Evolutionary conservation across 495 filamentous ascomycete species (phyloP).

Genomic region (Chaetomidium leptoderma): DNA sequence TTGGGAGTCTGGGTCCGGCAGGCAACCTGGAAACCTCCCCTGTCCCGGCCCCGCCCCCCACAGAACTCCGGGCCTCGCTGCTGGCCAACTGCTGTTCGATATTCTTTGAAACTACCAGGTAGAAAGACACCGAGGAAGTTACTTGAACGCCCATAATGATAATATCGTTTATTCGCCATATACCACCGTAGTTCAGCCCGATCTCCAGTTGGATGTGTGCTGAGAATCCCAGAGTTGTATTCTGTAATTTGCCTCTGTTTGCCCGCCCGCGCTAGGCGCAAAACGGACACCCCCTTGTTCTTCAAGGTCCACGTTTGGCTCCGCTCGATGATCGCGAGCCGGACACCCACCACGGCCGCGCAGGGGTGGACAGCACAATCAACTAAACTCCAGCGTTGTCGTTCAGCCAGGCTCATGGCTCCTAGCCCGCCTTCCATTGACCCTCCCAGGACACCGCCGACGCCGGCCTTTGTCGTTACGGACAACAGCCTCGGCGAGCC

Average conservation of each 20-base stretch:
- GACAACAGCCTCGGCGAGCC: slow-evolving; percentile 22
- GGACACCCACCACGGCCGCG: slow-evolving; percentile 7
- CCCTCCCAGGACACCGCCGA: slow-evolving; percentile 19
- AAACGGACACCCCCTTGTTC: slow-evolving; percentile 10
- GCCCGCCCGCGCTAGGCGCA: slow-evolving; percentile 11
- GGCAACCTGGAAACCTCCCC: not conserved
- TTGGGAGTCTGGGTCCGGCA: not conserved
- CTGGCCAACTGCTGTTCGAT: not conserved
- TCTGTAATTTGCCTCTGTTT: not conserved
- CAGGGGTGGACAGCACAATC: slow-evolving; percentile 6
- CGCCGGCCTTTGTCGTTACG: slow-evolving; percentile 28
- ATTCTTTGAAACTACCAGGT: not conserved
- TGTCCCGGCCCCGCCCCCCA: not conserved
- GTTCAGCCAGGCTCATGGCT: slow-evolving; percentile 13
- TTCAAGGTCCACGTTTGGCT: slow-evolving; percentile 8
- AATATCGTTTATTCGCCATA: no score
- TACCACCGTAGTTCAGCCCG: no score
- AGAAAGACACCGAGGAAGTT: not conserved
- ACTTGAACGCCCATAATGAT: no score
- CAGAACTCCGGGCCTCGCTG: not conserved
- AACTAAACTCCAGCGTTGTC: not conserved
- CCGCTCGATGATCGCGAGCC: slow-evolving; percentile 12
- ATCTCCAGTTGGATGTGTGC: no score
- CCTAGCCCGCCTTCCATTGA: not conserved
- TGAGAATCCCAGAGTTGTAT: no score